These are phyloP conservation scores for Colletotrichum eremochloae DNA, from an alignment of 2,329 filamentous ascomycete species.

Conservation along the genomic window DNA sequence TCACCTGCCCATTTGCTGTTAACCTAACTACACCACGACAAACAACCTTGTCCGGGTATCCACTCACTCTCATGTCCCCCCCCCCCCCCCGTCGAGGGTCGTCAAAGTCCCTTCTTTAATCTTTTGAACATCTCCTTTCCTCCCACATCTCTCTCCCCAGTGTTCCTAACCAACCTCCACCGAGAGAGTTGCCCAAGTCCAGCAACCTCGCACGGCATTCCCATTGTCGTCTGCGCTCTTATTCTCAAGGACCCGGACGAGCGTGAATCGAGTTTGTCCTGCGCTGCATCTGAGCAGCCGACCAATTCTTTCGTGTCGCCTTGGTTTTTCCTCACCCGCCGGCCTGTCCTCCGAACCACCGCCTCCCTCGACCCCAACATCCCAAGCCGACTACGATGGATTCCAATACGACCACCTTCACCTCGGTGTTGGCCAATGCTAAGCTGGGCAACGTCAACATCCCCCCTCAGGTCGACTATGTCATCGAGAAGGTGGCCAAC, in stretches of 20 bases:
- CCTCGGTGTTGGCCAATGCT: constrained; percentile 76
- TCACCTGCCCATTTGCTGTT: constrained; percentile 5
- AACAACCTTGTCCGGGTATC: constrained; percentile 34
- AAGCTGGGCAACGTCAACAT: constrained; percentile 64
- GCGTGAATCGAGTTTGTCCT: constrained; percentile 10
- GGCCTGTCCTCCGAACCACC: not conserved
- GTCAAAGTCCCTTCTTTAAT: constrained; percentile 38
- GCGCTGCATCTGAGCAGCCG: constrained; percentile 12
- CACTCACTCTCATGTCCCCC: constrained; percentile 24
- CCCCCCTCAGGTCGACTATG: constrained; percentile 67
- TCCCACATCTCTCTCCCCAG: constrained; percentile 19
- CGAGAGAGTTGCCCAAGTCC: constrained; percentile 31
- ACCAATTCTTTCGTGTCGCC: constrained; percentile 19
- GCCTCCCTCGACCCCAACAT: not conserved
- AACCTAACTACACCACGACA: constrained; percentile 11
- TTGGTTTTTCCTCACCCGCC: constrained; percentile 15
- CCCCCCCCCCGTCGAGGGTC: constrained; percentile 12
- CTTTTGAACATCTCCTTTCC: constrained; percentile 23
- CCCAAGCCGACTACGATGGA: constrained; percentile 56
- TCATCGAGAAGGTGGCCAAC: constrained; percentile 68
- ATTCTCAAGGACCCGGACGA: constrained; percentile 10
- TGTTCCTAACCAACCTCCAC: constrained; percentile 22
- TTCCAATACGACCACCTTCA: constrained; percentile 75
- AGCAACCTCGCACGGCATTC: constrained; percentile 14
- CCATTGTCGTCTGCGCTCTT: constrained; percentile 7